phyloP scores from a whole-genome alignment of 164 flowering plant species.

The Macadamia tetraphylla region DNA sequence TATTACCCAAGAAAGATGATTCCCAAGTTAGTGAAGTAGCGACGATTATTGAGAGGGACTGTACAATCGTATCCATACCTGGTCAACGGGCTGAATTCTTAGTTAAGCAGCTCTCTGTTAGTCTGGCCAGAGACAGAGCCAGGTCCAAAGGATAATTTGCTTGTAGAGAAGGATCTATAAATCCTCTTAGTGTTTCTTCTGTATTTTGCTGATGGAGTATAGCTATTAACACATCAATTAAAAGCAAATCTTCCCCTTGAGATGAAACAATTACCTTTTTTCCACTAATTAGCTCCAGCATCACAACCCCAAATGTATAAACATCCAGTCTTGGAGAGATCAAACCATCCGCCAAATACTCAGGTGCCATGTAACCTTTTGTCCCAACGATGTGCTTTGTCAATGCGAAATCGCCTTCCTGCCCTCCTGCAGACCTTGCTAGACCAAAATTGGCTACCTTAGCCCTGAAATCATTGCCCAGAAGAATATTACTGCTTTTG shows the following conservation, averaged over 20 bases:
- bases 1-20: constrained; percentile 13
- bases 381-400: constrained; percentile 60
- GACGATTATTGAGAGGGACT: constrained; percentile 29
- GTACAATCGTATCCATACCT: constrained; percentile 44
- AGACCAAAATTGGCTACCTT: constrained; percentile 60
- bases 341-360: constrained; percentile 67
- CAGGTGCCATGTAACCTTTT: constrained; percentile 82
- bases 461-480: constrained; percentile 57
- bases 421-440: constrained; percentile 44
- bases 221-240: constrained; percentile 24
- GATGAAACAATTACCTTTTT: constrained; percentile 30
- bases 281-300: constrained; percentile 68
- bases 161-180: constrained; percentile 51
- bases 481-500: constrained; percentile 56
- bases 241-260: constrained; percentile 16
- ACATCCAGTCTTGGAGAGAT: constrained; percentile 75
- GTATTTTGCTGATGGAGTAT: constrained; percentile 21
- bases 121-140: constrained; percentile 22
- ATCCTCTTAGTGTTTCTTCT: constrained; percentile 25
- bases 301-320: constrained; percentile 68
- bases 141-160: constrained; percentile 44
- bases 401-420: constrained; percentile 38
- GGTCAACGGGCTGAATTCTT: constrained; percentile 43
- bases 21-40: constrained; percentile 35
- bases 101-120: constrained; percentile 40